Evolutionary conservation across 2,329 filamentous ascomycete genomes (phyloP), one percentile per base, ranked within the genome.

Genomic region (Fusarium sp.): DNA sequence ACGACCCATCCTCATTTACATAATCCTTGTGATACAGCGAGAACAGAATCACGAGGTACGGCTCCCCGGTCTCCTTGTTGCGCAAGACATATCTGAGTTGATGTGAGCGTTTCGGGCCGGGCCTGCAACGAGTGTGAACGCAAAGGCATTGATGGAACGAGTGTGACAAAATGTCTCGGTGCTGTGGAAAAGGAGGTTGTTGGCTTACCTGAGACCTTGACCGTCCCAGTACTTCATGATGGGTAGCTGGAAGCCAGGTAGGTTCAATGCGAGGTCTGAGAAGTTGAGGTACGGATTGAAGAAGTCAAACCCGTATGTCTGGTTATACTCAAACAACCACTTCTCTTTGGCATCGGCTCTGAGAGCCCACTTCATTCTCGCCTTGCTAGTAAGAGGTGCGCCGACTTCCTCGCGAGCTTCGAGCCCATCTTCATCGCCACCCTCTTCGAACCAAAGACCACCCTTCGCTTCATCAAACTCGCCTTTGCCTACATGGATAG

Each of bases 241-340:
- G 3, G 90, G 90, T 26, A 95, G 82, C 17, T 90, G 90, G 76
- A 95, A 94, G 1, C 93, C 92, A 0, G 94, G 94, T 36, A 96
- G 79, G 58, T 89, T 87, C 28, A 96, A 83, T 35, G 92, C 87
- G 77, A 96, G 91, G 75, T 92, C 91, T 82, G 81, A 80, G 81
- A 98, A 98, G 82, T 97, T 94, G 51, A 99, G 83, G 82, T 97
- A 98, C 4, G 93, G 93, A 81, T 98, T 98, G 82, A 92, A 97
- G 82, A 99, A 98, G 78, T 90, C 89, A 28, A 89, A 80, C 1
- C 84, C 86, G 69, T 90, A 90, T 32, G 85, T 85, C 73, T 82
- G 80, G 15, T 82, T 88, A 69, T 87, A 88, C 78, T 86, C 85
- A 77, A 91, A 91, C 22, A 88, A 70, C 87, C 88, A 90, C 41